Base-by-base conservation (phyloP, 495 filamentous ascomycete species). In the Trichoderma reesei region DNA sequence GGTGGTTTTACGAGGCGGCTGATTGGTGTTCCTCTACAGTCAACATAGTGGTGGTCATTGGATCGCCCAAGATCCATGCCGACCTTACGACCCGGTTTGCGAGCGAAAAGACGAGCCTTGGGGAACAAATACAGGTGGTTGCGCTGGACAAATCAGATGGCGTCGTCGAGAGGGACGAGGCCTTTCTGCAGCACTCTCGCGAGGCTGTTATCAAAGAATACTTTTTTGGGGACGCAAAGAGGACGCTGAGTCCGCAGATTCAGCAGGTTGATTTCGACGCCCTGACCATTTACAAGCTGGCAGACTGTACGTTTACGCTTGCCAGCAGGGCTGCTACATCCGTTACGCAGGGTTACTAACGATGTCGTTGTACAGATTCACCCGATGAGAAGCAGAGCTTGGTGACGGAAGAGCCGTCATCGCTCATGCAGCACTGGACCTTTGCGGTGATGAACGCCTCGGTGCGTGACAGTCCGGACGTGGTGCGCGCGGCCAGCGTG, bases 121-220 rank as follows among this genome's bases (percentile, higher is more conserved):
- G 80, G 11, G 90, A 91, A 64, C 72, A 79, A 4, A 83, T 96
- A 64, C 83, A 83, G 0, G 83, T 97, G 36, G 76, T 96, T 61
- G 87, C 87, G 61, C 79, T 98, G 7, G 84, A 90, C 51, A 95
- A 93, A 72, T 94, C 91, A 0, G 91, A 91, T 16, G 94, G 94
- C 6, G 92, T 90, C 61, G 91, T 91, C 13, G 86, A 92, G 67
- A 82, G 91, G 44, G 91, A 96, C 66, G 82, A 85, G 13, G 72
- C 78, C 1, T 97, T 89, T 72, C 82, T 91, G 78, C 88, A 87
- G 64, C 79, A 82, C 37, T 73, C 84, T 3, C 80, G 86, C 34
- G 88, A 93, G 65, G 85, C 86, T 0, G 84, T 88, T 38, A 91
- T 97, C 18, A 87, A 86, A 63, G 85, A 92, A 64, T 99, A 98